Base-by-base conservation (phyloP, 1,284 basidiomycete species). In the Lignosus rhinocerotis region DNA sequence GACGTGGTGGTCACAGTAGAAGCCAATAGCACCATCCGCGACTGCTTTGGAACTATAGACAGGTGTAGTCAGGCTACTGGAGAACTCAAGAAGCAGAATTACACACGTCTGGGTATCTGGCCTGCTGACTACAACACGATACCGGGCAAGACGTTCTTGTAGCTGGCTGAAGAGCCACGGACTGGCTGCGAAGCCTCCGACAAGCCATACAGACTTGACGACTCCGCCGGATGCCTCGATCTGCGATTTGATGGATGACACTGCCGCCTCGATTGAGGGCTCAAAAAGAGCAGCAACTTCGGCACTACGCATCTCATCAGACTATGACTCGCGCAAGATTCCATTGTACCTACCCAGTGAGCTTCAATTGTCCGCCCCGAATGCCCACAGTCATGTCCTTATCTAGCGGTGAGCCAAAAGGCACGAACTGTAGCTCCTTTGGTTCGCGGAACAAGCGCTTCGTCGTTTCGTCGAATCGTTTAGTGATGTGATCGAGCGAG, bases 1-100 rank as follows among this genome's bases (percentile, higher is more conserved):
- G 60, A 91, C 88, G 64, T 90, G 86, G 61, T 91, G 89, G 68
- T 92, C 89, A 64, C 86, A 88, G 71, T 90, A 91, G 72, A 91
- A 92, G 12, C 89, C 88, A 62, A 91, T 84, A 1, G 88, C 88
- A 17, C 89, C 89, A 64, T 92, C 88, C 34, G 89, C 88, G 6
- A 91, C 89, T 6, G 88, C 88, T 71, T 91, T 91, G 17, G 89
- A 90, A 21, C 88, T 90, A 62, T 9, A 34, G 51, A 16, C 51
- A 11, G 6, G 32, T 19, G 44, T 7, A 55, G 52, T 6, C 58
- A 41, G 32, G 36, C 8, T 9, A 8, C 4, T 5, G 1, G 11
- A 4, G 5, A 3, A 25, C 25, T 33, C 25, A 12, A 5, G 16
- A 3, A 17, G 19, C 14, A 19, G 31, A 1, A 2, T 39, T 59